Evolutionary conservation across 805 yeast genomes (phyloP), one percentile per base, ranked within the genome.

Genomic region (Starmera caribaea): DNA sequence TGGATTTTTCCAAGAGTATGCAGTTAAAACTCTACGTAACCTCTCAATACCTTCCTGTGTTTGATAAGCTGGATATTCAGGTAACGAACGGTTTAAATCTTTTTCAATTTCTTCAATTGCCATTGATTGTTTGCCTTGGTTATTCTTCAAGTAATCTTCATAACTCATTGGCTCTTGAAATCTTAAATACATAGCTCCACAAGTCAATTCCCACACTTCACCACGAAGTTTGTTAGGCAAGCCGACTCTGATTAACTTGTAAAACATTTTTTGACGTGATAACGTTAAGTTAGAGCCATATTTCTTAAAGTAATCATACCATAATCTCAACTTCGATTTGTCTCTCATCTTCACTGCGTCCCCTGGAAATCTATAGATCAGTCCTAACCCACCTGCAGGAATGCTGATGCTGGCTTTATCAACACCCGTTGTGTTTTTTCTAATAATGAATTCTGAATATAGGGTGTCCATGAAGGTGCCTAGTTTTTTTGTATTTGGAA

Each of bases 41-140:
- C 96, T 68, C 37, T 69, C 74, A 34, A 92, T 89, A 7, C 99
- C 98, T 52, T 85, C 94, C 5, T 71, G 71, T 8, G 72, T 71
- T 58, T 92, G 97, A 54, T 88, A 92, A 0, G 96, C 98, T 3
- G 92, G 81, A 58, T 90, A 92, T 59, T 92, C 98, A 0, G 99
- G 99, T 38, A 92, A 61, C 0, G 97, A 89, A 41, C 99, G 71
- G 55, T 90, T 88, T 51, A 92, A 71, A 61, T 92, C 99, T 57
- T 94, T 92, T 56, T 89, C 97, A 45, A 92, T 92, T 54, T 92
- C 99, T 46, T 92, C 98, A 32, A 89, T 81, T 1, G 98, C 97
- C 37, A 82, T 65, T 1, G 96, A 83, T 2, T 65, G 65, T 42
- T 79, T 74, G 4, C 78, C 83, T 28, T 63, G 69, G 54, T 84